phyloP scores from a whole-genome alignment of 1,284 basidiomycete genomes.

The Ustilago shanxiensis region DNA sequence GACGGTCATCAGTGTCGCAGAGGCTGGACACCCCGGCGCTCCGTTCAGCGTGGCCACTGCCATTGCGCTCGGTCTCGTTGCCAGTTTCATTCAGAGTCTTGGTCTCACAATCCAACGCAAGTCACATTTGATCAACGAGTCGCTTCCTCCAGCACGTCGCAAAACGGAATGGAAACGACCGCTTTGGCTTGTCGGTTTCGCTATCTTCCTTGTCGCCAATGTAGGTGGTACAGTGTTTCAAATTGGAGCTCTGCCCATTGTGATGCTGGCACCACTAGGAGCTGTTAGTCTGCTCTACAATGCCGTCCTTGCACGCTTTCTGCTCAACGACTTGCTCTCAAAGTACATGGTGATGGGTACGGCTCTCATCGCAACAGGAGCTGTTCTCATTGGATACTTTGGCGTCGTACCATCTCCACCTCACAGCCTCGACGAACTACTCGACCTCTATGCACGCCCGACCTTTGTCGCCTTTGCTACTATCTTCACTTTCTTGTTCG shows the following conservation, averaged over 20 bases:
- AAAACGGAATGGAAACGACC: slow-evolving; percentile 63
- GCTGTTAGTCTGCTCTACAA: slow-evolving; percentile 94
- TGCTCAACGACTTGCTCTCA: slow-evolving; percentile 89
- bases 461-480: slow-evolving; percentile 81
- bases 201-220: slow-evolving; percentile 78
- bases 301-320: slow-evolving; percentile 86
- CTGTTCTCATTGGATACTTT: slow-evolving; percentile 89
- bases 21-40: slow-evolving; percentile 22
- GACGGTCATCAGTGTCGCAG: slow-evolving; percentile 4
- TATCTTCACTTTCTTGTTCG: slow-evolving; percentile 76
- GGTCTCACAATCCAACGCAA: slow-evolving; percentile 93
- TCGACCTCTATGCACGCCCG: slow-evolving; percentile 81
- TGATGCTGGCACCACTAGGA: slow-evolving; percentile 78
- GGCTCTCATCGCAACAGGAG: slow-evolving; percentile 86
- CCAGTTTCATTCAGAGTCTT: slow-evolving; percentile 89
- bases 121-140: slow-evolving; percentile 89
- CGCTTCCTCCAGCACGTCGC: slow-evolving; percentile 74
- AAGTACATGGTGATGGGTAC: slow-evolving; percentile 87
- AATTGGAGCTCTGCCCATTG: slow-evolving; percentile 81
- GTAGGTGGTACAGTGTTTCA: slow-evolving; percentile 92
- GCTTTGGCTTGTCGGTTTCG: slow-evolving; percentile 76
- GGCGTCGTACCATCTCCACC: slow-evolving; percentile 92
- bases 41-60: slow-evolving; percentile 57
- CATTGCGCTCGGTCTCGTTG: slow-evolving; percentile 79
- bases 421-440: slow-evolving; percentile 87